These are phyloP conservation scores for Sphaceloma murrayae DNA, from an alignment of 2,329 filamentous ascomycete species.

Conservation along the genomic window DNA sequence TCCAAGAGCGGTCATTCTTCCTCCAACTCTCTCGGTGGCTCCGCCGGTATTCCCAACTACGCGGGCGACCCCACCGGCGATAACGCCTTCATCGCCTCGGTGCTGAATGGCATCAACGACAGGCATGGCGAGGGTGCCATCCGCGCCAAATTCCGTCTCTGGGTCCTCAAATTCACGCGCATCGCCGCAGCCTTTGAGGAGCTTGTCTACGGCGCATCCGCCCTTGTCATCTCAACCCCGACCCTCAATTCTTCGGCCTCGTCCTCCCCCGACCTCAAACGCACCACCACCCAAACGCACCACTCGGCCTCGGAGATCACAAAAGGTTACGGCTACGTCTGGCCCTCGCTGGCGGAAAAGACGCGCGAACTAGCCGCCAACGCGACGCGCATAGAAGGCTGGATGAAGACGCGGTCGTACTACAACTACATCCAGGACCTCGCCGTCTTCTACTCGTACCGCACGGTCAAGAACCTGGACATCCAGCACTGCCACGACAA, in stretches of 20 bases:
- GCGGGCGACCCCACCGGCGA: constrained; percentile 72
- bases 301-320: constrained; percentile 25
- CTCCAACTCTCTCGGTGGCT: constrained; percentile 26
- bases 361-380: constrained; percentile 83
- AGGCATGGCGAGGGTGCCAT: constrained; percentile 85
- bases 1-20: constrained; percentile 25
- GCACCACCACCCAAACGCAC: constrained; percentile 29
- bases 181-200: constrained; percentile 93
- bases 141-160: constrained; percentile 84
- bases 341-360: constrained; percentile 73
- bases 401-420: constrained; percentile 91
- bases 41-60: constrained; percentile 9
- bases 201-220: constrained; percentile 84
- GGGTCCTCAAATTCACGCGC: constrained; percentile 88
- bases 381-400: constrained; percentile 87
- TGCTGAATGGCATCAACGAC: constrained; percentile 72
- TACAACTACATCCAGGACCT: constrained; percentile 67
- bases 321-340: constrained; percentile 83
- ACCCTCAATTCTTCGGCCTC: constrained; percentile 25
- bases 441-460: constrained; percentile 27
- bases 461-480: constrained; percentile 69
- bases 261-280: constrained; percentile 17
- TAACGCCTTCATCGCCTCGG: constrained; percentile 75
- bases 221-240: constrained; percentile 59
- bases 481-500: constrained; percentile 89